Base-by-base conservation (phyloP, 257 asterid genomes). In the Osmanthus fragrans region DNA sequence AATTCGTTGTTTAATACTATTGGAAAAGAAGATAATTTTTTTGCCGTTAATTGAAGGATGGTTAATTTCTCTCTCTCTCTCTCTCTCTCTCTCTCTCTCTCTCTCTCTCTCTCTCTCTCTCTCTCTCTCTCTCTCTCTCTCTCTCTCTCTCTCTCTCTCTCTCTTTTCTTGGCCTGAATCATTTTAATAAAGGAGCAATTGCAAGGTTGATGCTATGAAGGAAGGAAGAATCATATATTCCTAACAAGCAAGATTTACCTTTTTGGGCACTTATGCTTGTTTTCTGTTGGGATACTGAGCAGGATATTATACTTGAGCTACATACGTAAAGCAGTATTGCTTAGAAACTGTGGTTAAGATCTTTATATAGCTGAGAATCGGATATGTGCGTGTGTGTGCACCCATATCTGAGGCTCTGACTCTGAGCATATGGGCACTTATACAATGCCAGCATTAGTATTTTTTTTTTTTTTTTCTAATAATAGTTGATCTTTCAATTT, bases 1-100 rank as follows among this genome's bases (percentile, higher is more conserved):
- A 23, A 33, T 74, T 70, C 56, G 68, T 58, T 66, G 77, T 49
- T 68, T 58, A 37, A 51, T 65, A 36, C 63, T 47, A 25, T 56
- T 25, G 12, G 10, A 6, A 56, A n/a, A 23, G 65, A 56, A 2
- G 65, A 19, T n/a, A 0, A 7, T 9, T 6, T 56, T 5, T 56
- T 76, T 79, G 29, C 29, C 15, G 4, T 21, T 21, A 58, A 21
- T 25, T 13, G 29, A 6, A 23, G 19, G 42, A 15, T 32, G 63
- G 73, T 27, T 77, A 54, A 21, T 37, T 18, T 21, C n/a, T n/a
- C n/a, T n/a, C n/a, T n/a, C n/a, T n/a, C n/a, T n/a, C n/a, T n/a
- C n/a, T n/a, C n/a, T n/a, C n/a, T n/a, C n/a, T n/a, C n/a, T n/a
- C n/a, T n/a, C n/a, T n/a, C n/a, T n/a, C n/a, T n/a, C n/a, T n/a